Percentiles rank a stretch among this genome's conserved stretches.
Conservation (phyloP, 306 rosid genomes). For the Rosa multiflora region DNA sequence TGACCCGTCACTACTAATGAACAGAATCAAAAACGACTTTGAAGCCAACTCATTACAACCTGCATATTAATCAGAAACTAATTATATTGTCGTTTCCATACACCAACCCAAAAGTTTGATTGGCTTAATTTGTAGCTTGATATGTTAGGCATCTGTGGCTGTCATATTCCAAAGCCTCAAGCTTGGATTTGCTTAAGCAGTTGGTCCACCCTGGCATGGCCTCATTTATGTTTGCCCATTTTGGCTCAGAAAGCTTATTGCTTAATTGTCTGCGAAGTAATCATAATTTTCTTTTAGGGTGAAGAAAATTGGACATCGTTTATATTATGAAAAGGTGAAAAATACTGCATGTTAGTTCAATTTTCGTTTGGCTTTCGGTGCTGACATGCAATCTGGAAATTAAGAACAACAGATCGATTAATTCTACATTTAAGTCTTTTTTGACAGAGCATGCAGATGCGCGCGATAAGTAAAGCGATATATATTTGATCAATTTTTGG, state of each 20-base stretch:
- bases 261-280: background rate
- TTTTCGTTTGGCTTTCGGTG: slow-evolving; percentile 5
- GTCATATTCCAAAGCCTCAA: background rate
- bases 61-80: background rate
- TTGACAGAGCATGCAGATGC: background rate
- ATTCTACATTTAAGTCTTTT: background rate
- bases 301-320: no score
- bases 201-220: background rate
- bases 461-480: background rate
- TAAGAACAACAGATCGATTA: background rate
- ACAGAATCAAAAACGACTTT: background rate
- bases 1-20: background rate
- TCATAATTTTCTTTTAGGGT: background rate
- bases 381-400: background rate
- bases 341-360: no score
- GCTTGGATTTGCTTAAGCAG: background rate
- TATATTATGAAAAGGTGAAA: no score
- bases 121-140: no score
- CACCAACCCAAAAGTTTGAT: no score
- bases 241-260: background rate
- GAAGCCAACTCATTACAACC: background rate
- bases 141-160: background rate
- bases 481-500: background rate
- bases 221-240: background rate
- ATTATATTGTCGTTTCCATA: no score